These are phyloP conservation scores for Phialophora expanda DNA, from an alignment of 2,329 filamentous ascomycete genomes.

Conservation along the genomic window DNA sequence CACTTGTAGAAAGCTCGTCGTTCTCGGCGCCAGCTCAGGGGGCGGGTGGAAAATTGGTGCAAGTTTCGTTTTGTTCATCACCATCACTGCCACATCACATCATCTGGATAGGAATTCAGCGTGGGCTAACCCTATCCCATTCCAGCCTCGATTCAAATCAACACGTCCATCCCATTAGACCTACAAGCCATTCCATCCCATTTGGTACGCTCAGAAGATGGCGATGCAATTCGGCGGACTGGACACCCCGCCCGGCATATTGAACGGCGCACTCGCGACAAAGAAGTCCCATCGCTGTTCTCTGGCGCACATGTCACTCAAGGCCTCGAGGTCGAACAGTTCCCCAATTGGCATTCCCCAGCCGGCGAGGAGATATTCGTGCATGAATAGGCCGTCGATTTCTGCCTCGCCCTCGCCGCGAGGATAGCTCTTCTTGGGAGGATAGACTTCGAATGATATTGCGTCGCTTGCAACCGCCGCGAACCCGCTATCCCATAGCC, in stretches of 20 bases:
- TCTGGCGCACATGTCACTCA: conserved; percentile 45
- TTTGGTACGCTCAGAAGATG: conserved; percentile 33
- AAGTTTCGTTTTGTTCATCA: neutral
- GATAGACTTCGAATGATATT: conserved; percentile 59
- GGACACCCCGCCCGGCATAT: conserved; percentile 38
- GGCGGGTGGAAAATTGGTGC: neutral
- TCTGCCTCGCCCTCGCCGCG: conserved; percentile 18
- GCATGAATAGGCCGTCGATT: conserved; percentile 31
- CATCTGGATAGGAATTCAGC: neutral
- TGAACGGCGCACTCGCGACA: conserved; percentile 47
- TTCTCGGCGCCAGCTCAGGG: neutral
- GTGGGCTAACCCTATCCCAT: neutral
- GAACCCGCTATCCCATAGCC: conserved; percentile 65
- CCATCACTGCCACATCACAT: neutral
- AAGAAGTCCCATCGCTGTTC: conserved; percentile 54
- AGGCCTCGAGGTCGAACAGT: conserved; percentile 48
- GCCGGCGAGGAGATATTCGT: conserved; percentile 40
- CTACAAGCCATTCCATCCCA: neutral
- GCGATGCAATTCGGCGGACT: conserved; percentile 39
- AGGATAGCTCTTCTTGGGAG: conserved; percentile 27
- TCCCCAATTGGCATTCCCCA: conserved; percentile 43
- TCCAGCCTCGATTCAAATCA: neutral
- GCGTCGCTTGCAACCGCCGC: conserved; percentile 63
- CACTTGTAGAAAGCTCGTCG: neutral
- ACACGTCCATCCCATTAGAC: neutral